These are phyloP conservation scores for Venturia effusa DNA, from an alignment of 2,329 filamentous ascomycete species.

Conservation along the genomic window DNA sequence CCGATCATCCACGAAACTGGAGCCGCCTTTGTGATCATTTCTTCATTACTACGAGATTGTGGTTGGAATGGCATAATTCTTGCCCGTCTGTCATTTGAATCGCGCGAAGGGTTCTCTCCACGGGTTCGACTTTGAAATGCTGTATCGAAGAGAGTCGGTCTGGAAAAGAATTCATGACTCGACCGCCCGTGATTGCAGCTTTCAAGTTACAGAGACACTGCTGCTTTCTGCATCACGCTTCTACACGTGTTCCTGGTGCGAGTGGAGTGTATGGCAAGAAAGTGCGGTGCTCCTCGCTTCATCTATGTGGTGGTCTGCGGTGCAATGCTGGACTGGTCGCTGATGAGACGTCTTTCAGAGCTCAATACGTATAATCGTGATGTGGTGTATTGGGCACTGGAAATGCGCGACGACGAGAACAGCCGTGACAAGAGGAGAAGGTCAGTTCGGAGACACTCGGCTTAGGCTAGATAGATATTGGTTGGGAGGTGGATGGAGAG, in stretches of 20 bases:
- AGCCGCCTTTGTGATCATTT: neutral
- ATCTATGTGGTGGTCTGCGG: neutral
- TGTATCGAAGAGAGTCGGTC: neutral
- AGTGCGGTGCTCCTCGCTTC: neutral
- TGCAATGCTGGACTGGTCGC: neutral
- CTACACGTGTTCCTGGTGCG: neutral
- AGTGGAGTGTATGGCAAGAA: neutral
- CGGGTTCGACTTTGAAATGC: too few species aligned
- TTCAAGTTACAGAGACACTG: neutral
- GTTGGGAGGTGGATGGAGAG: neutral
- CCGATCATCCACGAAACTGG: neutral
- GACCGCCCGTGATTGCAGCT: neutral
- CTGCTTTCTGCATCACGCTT: neutral
- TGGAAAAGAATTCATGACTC: neutral
- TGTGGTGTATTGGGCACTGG: neutral
- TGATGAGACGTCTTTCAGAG: neutral
- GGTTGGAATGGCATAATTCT: too few species aligned
- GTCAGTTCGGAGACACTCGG: neutral
- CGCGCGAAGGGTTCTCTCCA: too few species aligned
- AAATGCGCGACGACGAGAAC: neutral
- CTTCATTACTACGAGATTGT: too few species aligned
- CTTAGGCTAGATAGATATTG: neutral
- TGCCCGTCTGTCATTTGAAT: too few species aligned
- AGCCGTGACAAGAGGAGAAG: neutral
- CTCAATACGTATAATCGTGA: neutral